These are phyloP conservation scores for Macrolepiota albuminosa DNA, from an alignment of 768 basidiomycete species.

Conservation along the genomic window DNA sequence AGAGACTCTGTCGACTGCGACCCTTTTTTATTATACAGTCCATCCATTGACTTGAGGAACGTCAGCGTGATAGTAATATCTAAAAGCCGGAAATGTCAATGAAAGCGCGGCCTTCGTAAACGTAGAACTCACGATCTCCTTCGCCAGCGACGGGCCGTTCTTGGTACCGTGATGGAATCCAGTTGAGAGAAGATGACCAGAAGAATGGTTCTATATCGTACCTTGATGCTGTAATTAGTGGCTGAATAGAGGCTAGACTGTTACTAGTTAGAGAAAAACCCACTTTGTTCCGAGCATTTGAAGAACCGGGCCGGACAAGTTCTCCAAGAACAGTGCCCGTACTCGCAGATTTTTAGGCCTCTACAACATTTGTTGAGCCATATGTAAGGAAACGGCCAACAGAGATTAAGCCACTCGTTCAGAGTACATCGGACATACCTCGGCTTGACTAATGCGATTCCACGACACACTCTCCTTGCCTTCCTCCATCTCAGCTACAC, in stretches of 20 bases:
- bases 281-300: slow-evolving; percentile 60
- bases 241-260: background rate
- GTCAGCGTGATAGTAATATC: slow-evolving; percentile 57
- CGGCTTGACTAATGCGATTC: slow-evolving; percentile 26
- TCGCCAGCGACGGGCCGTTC: slow-evolving; percentile 34
- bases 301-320: slow-evolving; percentile 46
- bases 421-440: slow-evolving; percentile 26
- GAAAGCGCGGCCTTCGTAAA: background rate
- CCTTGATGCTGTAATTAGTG: slow-evolving; percentile 20
- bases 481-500: slow-evolving; percentile 16
- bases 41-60: slow-evolving; percentile 44
- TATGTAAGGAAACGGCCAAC: background rate
- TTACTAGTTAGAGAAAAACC: slow-evolving; percentile 7
- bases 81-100: slow-evolving; percentile 17
- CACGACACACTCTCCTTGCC: slow-evolving; percentile 29
- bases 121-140: slow-evolving; percentile 47
- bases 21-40: slow-evolving; percentile 9
- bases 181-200: slow-evolving; percentile 59
- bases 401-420: background rate
- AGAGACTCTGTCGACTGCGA: slow-evolving; percentile 3
- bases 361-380: slow-evolving; percentile 15
- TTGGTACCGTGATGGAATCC: slow-evolving; percentile 65
- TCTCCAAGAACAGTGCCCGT: slow-evolving; percentile 48
- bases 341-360: slow-evolving; percentile 35
- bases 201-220: slow-evolving; percentile 64